Evolutionary conservation across 805 yeast species (phyloP), one percentile per base, ranked within the genome.

Genomic region (Metschnikowia corniflorae): DNA sequence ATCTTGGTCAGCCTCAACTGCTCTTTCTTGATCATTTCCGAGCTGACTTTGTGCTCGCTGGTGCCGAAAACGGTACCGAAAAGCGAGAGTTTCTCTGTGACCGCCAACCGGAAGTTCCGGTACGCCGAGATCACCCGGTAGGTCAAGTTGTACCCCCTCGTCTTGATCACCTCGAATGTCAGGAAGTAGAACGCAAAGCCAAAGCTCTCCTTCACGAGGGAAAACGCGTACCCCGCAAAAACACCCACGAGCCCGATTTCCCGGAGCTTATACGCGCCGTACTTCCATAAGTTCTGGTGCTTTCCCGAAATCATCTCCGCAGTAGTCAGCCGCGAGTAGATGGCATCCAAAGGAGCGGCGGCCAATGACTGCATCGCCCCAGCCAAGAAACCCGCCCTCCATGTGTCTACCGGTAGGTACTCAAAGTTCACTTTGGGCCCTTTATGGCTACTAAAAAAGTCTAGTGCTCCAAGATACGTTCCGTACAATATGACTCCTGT

Each of bases 341-440:
- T 78, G 6, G 97, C 96, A 60, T 91, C 97, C 4, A 91, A 70
- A 0, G 97, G 97, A 2, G 96, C 91, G 2, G 96, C 95, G 0
- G 86, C 89, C 13, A 86, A 62, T n/a, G 95, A 83, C 50, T 93
- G 96, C 16, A 80, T 78, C 0, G 82, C 78, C 1, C 97, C 97
- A 0, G 96, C 96, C 0, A 86, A 46, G 38, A 81, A 78, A 0
- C 97, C 97, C 0, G 96, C 86, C 31, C 78, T 59, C 60, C 86
- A 77, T 0, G 87, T 78, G 48, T 85, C 87, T 39, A 65, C 26
- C 0, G 63, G 38, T 5, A 46, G 35, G 35, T 56, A 60, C 21
- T 39, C 39, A 22, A 29, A 34, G n/a, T 34, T 33, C 23, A 30
- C 42, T 14, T 37, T 32, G 10, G 37, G 32, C 19, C 43, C 40